These are phyloP conservation scores for Didymella pomorum DNA, from an alignment of 2,329 filamentous ascomycete genomes.

Conservation along the genomic window DNA sequence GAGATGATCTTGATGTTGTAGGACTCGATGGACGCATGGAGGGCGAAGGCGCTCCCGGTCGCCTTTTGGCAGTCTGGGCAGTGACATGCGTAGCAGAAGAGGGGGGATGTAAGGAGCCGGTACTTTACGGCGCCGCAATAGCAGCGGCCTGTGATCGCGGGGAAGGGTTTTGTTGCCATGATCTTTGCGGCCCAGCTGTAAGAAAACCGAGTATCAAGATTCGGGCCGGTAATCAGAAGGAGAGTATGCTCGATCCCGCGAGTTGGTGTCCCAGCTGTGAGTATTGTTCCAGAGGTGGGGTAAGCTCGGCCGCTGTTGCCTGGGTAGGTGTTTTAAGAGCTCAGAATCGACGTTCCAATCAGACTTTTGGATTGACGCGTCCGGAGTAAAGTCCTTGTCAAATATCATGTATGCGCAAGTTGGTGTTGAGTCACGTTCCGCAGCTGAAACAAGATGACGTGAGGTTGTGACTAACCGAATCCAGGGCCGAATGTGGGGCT, in stretches of 20 bases:
- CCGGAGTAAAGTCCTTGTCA: too few species aligned
- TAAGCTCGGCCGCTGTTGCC: background rate
- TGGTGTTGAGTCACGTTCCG: slow-evolving; percentile 6
- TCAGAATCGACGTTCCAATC: too few species aligned
- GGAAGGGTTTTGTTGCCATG: slow-evolving; percentile 34
- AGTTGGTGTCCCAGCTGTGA: too few species aligned
- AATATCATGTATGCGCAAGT: background rate
- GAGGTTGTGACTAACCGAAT: background rate
- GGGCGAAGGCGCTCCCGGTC: slow-evolving; percentile 36
- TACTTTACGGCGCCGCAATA: slow-evolving; percentile 36
- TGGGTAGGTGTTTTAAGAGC: too few species aligned
- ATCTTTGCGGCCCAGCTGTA: too few species aligned
- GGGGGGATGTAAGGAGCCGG: slow-evolving; percentile 37
- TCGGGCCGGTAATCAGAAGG: too few species aligned
- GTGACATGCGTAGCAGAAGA: slow-evolving; percentile 45
- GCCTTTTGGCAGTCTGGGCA: slow-evolving; percentile 41
- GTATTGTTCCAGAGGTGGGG: background rate
- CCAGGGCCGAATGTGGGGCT: slow-evolving; percentile 1
- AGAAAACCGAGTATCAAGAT: too few species aligned
- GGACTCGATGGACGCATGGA: slow-evolving; percentile 35
- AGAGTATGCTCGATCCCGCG: too few species aligned
- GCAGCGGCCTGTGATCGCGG: slow-evolving; percentile 42
- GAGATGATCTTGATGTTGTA: slow-evolving; percentile 34
- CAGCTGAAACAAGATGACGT: slow-evolving; percentile 4
- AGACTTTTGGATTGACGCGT: too few species aligned